These are phyloP conservation scores for Gnomoniopsis smithogilvyi DNA, from an alignment of 2,329 filamentous ascomycete species.

Conservation along the genomic window DNA sequence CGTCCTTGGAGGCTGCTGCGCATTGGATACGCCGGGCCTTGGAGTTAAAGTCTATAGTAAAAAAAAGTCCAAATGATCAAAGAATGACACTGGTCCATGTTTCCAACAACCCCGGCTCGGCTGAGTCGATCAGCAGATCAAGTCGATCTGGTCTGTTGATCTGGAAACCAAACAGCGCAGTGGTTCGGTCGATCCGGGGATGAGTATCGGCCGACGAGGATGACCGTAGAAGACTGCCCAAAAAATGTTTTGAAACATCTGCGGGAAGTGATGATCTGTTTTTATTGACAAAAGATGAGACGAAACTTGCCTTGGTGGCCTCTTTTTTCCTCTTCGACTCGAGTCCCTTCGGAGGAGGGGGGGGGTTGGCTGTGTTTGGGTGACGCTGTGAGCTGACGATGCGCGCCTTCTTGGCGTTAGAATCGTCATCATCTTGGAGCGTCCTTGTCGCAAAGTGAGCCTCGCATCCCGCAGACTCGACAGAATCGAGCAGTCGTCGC, in stretches of 20 bases:
- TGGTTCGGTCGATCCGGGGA: conserved; percentile 3
- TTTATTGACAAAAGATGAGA: conserved; percentile 10
- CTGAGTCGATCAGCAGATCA: conserved; percentile 12
- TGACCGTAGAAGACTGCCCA: conserved; percentile 1
- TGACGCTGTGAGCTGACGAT: conserved; percentile 14
- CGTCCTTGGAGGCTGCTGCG: neutral
- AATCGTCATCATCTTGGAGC: neutral
- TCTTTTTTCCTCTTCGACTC: neutral
- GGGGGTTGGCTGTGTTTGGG: neutral
- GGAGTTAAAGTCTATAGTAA: neutral
- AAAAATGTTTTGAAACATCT: conserved; percentile 15
- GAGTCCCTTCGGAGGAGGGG: too few species aligned
- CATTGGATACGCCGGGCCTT: neutral
- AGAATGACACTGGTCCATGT: neutral
- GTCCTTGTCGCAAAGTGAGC: neutral
- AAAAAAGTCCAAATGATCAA: neutral
- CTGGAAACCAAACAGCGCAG: neutral
- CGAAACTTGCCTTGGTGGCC: conserved; percentile 12
- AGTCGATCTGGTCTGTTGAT: conserved; percentile 1
- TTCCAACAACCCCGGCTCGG: conserved; percentile 7
- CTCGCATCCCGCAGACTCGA: neutral
- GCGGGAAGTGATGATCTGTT: conserved; percentile 5
- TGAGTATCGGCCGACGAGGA: neutral
- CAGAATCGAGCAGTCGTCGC: neutral
- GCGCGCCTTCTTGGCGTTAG: neutral